Conservation (phyloP, 768 basidiomycete genomes). For the Leccinum boreale region DNA sequence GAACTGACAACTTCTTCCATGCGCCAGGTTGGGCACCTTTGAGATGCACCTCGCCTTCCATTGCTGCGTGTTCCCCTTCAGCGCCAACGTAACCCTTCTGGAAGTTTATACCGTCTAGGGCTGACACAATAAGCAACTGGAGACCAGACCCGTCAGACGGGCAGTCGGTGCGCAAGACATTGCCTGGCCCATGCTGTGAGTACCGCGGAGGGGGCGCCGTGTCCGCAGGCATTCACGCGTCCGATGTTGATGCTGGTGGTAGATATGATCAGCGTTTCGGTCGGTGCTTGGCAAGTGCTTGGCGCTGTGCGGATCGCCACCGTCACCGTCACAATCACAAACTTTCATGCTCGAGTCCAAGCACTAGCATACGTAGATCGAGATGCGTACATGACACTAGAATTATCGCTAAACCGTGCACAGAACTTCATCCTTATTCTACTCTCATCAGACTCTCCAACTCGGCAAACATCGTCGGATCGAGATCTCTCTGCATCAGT, state of each 20-base stretch:
- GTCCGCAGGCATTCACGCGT: conserved; percentile 34
- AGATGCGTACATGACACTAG: conserved; percentile 5
- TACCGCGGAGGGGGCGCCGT: conserved; percentile 57
- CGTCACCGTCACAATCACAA: background rate
- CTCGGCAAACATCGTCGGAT: conserved; percentile 72
- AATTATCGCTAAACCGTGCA: conserved; percentile 4
- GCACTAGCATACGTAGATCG: background rate
- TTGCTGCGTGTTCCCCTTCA: conserved; percentile 75
- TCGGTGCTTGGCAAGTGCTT: background rate
- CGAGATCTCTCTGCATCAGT: conserved; percentile 69
- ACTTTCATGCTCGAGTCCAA: background rate
- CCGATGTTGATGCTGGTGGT: conserved; percentile 2
- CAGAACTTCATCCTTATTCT: conserved; percentile 38
- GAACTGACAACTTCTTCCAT: conserved; percentile 71
- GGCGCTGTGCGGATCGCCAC: conserved; percentile 11
- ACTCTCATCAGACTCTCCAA: conserved; percentile 76
- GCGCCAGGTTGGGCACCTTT: conserved; percentile 59
- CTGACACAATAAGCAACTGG: conserved; percentile 75
- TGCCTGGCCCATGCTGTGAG: conserved; percentile 44
- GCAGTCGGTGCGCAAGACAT: conserved; percentile 18
- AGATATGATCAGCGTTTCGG: background rate
- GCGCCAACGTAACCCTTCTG: conserved; percentile 86
- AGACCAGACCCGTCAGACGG: conserved; percentile 32
- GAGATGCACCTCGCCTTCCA: conserved; percentile 86
- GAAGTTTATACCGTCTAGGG: conserved; percentile 67